phyloP scores from a whole-genome alignment of 2,329 filamentous ascomycete species.

The Penicillium sp. region DNA sequence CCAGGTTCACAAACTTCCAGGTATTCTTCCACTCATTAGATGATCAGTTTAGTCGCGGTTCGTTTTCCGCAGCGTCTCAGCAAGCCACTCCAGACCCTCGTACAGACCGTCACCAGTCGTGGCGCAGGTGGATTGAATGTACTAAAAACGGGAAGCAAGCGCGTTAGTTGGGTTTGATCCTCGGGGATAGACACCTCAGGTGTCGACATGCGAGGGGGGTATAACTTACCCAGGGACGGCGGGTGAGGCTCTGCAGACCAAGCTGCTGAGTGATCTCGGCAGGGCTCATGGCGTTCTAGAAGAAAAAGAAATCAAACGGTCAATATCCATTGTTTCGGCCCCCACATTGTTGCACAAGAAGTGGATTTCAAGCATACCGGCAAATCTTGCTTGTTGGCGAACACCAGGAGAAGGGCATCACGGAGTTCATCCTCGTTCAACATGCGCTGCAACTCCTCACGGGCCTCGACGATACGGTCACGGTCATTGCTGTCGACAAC shows the following conservation, averaged over 20 bases:
- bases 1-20: no score
- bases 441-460: constrained; percentile 94
- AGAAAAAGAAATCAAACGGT: constrained; percentile 11
- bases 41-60: constrained; percentile 42
- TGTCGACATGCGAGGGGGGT: no score
- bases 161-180: constrained; percentile 9
- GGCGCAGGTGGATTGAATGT: constrained; percentile 98
- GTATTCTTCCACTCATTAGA: no score
- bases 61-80: constrained; percentile 68
- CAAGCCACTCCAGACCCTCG: constrained; percentile 93
- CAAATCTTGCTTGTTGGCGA: constrained; percentile 99
- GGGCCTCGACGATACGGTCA: constrained; percentile 92
- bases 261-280: constrained; percentile 99
- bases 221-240: constrained; percentile 97
- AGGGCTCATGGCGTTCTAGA: constrained; percentile 96
- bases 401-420: constrained; percentile 91
- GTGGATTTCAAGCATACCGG: constrained; percentile 55
- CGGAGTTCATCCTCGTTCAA: constrained; percentile 98
- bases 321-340: no score
- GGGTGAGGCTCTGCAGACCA: constrained; percentile 95
- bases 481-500: constrained; percentile 98
- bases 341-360: no score
- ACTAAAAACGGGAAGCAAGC: no score
- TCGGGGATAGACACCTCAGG: no score
- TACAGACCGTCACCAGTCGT: constrained; percentile 99